Percentiles rank a stretch among this genome's conserved stretches.
phyloP scores from a whole-genome alignment of 192 early-diverging fungal genomes.

The Fimicolochytrium jonesii region DNA sequence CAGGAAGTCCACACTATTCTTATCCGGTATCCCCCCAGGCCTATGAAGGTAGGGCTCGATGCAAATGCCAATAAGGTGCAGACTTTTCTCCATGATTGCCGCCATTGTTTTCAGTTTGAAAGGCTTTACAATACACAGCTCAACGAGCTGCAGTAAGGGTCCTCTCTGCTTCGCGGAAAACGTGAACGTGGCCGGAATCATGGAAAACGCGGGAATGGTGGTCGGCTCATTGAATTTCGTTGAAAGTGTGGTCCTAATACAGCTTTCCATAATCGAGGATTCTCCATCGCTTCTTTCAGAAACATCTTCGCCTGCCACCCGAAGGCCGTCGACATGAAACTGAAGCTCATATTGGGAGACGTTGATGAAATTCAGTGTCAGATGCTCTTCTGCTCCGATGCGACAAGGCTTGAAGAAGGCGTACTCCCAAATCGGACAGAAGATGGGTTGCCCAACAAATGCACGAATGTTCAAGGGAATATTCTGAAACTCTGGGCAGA shows the following conservation, averaged over 20 bases:
- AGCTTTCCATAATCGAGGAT: no score
- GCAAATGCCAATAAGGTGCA: conserved; percentile 50
- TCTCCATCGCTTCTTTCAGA: not conserved
- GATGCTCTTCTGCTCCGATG: conserved; percentile 23
- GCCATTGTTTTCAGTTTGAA: conserved; percentile 22
- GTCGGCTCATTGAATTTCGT: conserved; percentile 19
- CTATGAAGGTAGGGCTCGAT: conserved; percentile 46
- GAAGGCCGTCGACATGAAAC: conserved; percentile 24
- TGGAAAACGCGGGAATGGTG: conserved; percentile 28
- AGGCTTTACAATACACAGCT: conserved; percentile 33
- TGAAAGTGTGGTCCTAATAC: conserved; percentile 27
- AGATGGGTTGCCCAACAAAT: conserved; percentile 52
- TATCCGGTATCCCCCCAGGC: conserved; percentile 44
- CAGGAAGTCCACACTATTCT: conserved; percentile 47
- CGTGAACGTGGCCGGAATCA: conserved; percentile 42
- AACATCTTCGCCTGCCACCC: not conserved
- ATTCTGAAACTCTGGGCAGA: conserved; percentile 61
- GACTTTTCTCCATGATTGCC: conserved; percentile 29
- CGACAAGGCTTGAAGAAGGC: conserved; percentile 51
- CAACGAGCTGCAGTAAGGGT: conserved; percentile 31
- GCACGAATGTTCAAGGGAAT: conserved; percentile 47
- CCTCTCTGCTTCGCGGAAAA: conserved; percentile 41
- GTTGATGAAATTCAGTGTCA: conserved; percentile 43
- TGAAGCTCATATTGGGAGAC: conserved; percentile 54
- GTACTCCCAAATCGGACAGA: conserved; percentile 50